Conservation (phyloP, 192 early-diverging fungal species). For the Entomortierella parvispora region DNA sequence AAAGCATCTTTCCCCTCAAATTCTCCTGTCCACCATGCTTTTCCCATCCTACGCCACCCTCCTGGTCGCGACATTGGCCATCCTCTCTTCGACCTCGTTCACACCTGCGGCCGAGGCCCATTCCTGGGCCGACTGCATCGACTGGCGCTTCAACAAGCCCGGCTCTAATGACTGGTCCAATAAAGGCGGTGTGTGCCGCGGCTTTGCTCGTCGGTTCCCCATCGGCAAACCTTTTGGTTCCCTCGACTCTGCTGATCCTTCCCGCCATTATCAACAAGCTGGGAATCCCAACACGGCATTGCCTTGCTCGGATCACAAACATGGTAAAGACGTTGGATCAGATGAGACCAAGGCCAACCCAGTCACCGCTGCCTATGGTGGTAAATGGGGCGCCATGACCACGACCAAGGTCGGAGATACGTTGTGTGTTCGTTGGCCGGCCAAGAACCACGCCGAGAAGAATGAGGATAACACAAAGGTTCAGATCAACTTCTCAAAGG, state of each 20-base stretch:
- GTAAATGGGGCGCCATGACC: slow-evolving; percentile 33
- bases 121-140: slow-evolving; percentile 44
- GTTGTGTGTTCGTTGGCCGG: slow-evolving; percentile 45
- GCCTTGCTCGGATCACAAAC: slow-evolving; percentile 31
- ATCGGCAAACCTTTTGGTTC: slow-evolving; percentile 6
- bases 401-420: slow-evolving; percentile 23
- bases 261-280: slow-evolving; percentile 46
- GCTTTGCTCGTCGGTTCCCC: slow-evolving; percentile 43
- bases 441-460: slow-evolving; percentile 49
- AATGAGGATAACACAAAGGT: slow-evolving; percentile 42
- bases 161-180: slow-evolving; percentile 22
- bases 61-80: slow-evolving; percentile 23
- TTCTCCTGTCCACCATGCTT: too few relatives aligned
- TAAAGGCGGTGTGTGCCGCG: slow-evolving; percentile 16
- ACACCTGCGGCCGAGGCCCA: slow-evolving; percentile 30
- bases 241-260: slow-evolving; percentile 26
- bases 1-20: slow-evolving; percentile 22
- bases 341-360: slow-evolving; percentile 30
- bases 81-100: slow-evolving; percentile 19
- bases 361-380: slow-evolving; percentile 15
- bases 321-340: slow-evolving; percentile 31
- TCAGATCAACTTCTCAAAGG: slow-evolving; percentile 46
- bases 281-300: slow-evolving; percentile 33
- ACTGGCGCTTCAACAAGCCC: slow-evolving; percentile 40
- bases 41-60: slow-evolving; percentile 13